A percentile compares a stretch with the other conserved stretches of the same genome.
Evolutionary conservation across 495 filamentous ascomycete species (phyloP).

Genomic region (Staphylotrichum longicolle): DNA sequence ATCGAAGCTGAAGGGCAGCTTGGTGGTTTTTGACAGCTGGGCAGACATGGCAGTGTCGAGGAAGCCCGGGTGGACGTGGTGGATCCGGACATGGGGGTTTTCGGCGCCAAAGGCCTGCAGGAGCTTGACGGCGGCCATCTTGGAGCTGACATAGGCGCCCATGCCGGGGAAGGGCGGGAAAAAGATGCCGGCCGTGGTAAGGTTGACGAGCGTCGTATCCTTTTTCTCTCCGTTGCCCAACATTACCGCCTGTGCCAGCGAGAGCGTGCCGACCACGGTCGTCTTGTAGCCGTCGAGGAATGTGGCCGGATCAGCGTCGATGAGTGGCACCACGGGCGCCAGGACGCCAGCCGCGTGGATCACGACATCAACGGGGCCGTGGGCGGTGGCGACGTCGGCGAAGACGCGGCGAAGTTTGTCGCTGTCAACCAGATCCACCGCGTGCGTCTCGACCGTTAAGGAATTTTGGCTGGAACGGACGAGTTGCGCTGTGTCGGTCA

Average conservation of each 20-base stretch:
- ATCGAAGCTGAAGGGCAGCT: slow-evolving; percentile 9
- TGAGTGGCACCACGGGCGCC: slow-evolving; percentile 7
- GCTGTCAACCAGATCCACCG: slow-evolving; percentile 1
- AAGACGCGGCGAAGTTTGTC: slow-evolving; percentile 9
- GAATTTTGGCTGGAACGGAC: slow-evolving; percentile 11
- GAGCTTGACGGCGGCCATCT: slow-evolving; percentile 23
- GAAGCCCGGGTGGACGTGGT: slow-evolving; percentile 22
- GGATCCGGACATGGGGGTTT: slow-evolving; percentile 13
- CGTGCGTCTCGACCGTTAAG: neutral
- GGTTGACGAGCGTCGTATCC: slow-evolving; percentile 13
- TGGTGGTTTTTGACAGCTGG: neutral
- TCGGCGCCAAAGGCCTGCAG: slow-evolving; percentile 18
- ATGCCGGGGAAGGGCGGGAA: slow-evolving; percentile 18
- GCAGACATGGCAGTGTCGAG: slow-evolving; percentile 18
- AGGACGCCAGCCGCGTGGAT: slow-evolving; percentile 4
- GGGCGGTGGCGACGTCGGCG: neutral
- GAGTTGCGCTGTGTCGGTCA: slow-evolving; percentile 10
- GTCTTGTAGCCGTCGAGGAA: slow-evolving; percentile 13
- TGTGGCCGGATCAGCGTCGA: slow-evolving; percentile 3
- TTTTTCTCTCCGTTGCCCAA: slow-evolving; percentile 5
- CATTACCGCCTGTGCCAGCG: slow-evolving; percentile 1
- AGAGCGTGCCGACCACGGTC: slow-evolving; percentile 8
- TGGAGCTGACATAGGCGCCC: slow-evolving; percentile 18
- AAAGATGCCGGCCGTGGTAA: slow-evolving; percentile 12
- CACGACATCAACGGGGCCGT: neutral